A percentile compares a stretch with the other conserved stretches of the same genome.
Evolutionary conservation across 257 asterid species (phyloP).

Genomic region (Nicotiana noctiflora): DNA sequence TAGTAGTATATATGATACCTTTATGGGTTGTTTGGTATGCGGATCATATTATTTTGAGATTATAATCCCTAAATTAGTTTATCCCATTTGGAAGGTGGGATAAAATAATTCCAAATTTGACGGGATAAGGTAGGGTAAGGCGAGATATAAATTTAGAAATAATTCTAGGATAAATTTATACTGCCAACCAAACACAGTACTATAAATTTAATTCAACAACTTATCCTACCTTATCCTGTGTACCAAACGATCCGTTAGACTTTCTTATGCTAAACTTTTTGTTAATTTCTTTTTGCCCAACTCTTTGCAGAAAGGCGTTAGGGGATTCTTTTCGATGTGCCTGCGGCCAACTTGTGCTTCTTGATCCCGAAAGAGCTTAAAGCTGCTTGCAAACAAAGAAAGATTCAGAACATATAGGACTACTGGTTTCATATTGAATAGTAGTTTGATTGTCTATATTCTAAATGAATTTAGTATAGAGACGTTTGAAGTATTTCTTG

Average conservation of each 20-base stretch:
- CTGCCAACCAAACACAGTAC: no score
- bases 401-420: not conserved
- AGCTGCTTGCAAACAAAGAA: not conserved
- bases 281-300: not conserved
- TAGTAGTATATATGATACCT: not conserved
- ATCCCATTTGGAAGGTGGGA: no score
- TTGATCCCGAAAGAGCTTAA: not conserved
- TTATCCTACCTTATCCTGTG: no score
- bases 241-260: not conserved
- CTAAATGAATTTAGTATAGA: not conserved
- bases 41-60: no score
- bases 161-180: no score
- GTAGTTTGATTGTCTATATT: not conserved
- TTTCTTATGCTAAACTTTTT: not conserved
- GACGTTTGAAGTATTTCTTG: not conserved
- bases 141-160: no score
- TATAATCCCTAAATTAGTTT: no score
- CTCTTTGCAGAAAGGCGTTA: constrained; percentile 41
- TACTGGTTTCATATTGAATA: not conserved
- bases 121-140: no score
- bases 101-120: no score
- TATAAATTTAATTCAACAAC: no score
- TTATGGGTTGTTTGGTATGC: no score
- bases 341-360: constrained; percentile 31
- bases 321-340: constrained; percentile 54